phyloP scores from a whole-genome alignment of 1,139 yeast species.

The Lodderomyces metapsilosis region DNA sequence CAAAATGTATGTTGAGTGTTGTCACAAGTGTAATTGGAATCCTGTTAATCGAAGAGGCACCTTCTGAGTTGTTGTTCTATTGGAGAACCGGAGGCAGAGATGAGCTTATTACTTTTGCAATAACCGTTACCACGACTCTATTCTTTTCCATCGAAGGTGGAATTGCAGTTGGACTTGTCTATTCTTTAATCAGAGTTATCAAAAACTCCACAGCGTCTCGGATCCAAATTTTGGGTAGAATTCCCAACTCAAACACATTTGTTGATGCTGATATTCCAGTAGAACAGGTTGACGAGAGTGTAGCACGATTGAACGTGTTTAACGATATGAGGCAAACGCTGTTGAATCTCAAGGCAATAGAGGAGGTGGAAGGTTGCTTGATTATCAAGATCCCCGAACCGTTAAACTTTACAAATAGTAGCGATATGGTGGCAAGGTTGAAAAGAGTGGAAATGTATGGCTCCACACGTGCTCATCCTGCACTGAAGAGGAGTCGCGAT shows the following conservation, averaged over 20 bases:
- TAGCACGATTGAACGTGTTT: conserved; percentile 27
- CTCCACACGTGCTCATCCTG: conserved; percentile 82
- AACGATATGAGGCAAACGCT: conserved; percentile 37
- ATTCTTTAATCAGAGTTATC: conserved; percentile 76
- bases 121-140: conserved; percentile 71
- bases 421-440: conserved; percentile 73
- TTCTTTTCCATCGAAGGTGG: conserved; percentile 89
- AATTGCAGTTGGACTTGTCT: conserved; percentile 78
- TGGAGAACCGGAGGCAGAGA: conserved; percentile 70
- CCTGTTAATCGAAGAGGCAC: conserved; percentile 81
- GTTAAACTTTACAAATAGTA: conserved; percentile 85
- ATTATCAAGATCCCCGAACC: conserved; percentile 92
- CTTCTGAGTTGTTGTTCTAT: conserved; percentile 74
- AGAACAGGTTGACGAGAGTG: conserved; percentile 17
- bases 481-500: conserved; percentile 56
- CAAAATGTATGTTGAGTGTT: conserved; percentile 78
- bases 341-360: conserved; percentile 45
- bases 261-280: conserved; percentile 67
- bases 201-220: conserved; percentile 85
- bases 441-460: conserved; percentile 83
- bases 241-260: conserved; percentile 74
- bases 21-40: conserved; percentile 80
- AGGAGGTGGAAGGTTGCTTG: conserved; percentile 81
- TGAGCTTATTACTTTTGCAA: conserved; percentile 70
- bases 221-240: conserved; percentile 83